These are phyloP conservation scores for Chlorella sp. DNA, from an alignment of 139 green algal species.

Conservation along the genomic window DNA sequence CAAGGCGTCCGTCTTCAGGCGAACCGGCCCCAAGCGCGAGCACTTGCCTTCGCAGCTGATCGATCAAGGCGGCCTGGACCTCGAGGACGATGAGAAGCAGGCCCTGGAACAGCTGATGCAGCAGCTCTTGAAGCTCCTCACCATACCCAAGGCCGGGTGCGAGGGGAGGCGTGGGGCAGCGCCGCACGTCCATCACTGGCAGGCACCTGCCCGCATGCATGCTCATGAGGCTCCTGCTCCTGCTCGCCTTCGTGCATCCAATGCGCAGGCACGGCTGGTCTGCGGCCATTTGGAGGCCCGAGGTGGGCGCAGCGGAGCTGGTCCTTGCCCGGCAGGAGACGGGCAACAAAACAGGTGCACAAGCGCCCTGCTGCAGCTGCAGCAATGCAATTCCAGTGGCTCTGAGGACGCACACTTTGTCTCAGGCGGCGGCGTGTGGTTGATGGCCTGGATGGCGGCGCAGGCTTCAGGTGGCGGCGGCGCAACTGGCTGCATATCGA, in stretches of 20 bases:
- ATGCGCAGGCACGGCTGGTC: slow-evolving; percentile 23
- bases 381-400: neutral
- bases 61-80: neutral
- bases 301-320: slow-evolving; percentile 18
- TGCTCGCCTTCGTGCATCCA: neutral
- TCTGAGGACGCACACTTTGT: too few species aligned
- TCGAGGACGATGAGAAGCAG: slow-evolving; percentile 8
- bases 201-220: too few species aligned
- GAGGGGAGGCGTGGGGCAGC: too few species aligned
- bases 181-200: too few species aligned
- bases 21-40: slow-evolving; percentile 31
- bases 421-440: too few species aligned
- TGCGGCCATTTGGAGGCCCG: slow-evolving; percentile 27
- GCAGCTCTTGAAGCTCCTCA: slow-evolving; percentile 15
- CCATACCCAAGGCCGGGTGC: neutral
- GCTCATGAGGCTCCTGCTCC: neutral
- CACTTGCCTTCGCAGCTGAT: too few species aligned
- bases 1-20: slow-evolving; percentile 26
- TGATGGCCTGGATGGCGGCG: too few species aligned
- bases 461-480: slow-evolving; percentile 22
- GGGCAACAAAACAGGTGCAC: neutral
- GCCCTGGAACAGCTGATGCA: slow-evolving; percentile 12
- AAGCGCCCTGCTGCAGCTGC: neutral
- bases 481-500: slow-evolving; percentile 28
- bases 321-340: slow-evolving; percentile 14